Conservation (phyloP, 192 early-diverging fungal genomes). For the Coemansia sp. region DNA sequence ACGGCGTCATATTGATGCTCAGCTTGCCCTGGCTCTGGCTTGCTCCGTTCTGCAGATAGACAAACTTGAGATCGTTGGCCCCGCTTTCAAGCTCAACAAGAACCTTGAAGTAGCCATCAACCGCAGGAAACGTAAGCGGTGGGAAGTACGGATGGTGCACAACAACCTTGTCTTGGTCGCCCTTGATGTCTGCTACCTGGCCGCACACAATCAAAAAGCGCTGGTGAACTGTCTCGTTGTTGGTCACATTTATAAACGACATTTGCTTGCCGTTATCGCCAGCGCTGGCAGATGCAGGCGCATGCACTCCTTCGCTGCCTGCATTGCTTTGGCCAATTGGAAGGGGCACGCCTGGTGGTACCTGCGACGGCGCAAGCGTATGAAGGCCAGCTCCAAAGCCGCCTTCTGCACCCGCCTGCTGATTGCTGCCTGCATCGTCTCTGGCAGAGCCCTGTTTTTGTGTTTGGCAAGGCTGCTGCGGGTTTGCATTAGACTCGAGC, state of each 20-base stretch:
- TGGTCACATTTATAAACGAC: constrained; percentile 36
- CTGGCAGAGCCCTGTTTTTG: neutral
- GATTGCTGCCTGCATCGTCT: neutral
- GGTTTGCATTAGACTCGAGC: neutral
- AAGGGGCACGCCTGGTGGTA: constrained; percentile 34
- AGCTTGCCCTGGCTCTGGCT: constrained; percentile 26
- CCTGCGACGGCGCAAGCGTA: constrained; percentile 5
- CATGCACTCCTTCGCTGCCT: constrained; percentile 15
- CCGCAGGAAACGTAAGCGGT: constrained; percentile 53
- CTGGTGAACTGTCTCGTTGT: constrained; percentile 53
- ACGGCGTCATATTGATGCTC: constrained; percentile 53
- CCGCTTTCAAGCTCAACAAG: constrained; percentile 62
- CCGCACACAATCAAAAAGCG: constrained; percentile 53
- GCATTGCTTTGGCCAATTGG: constrained; percentile 41
- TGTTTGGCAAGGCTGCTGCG: constrained; percentile 1
- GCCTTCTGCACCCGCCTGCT: constrained; percentile 2
- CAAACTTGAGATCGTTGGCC: constrained; percentile 56
- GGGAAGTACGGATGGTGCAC: constrained; percentile 57
- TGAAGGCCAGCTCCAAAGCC: neutral
- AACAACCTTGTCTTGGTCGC: constrained; percentile 28
- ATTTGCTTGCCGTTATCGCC: constrained; percentile 15
- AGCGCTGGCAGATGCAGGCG: neutral
- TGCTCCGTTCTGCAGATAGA: constrained; percentile 35
- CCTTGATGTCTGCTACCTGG: constrained; percentile 32
- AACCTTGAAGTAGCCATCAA: constrained; percentile 61